These are phyloP conservation scores for Endocalyx cinctus DNA, from an alignment of 2,329 filamentous ascomycete genomes.

Conservation along the genomic window DNA sequence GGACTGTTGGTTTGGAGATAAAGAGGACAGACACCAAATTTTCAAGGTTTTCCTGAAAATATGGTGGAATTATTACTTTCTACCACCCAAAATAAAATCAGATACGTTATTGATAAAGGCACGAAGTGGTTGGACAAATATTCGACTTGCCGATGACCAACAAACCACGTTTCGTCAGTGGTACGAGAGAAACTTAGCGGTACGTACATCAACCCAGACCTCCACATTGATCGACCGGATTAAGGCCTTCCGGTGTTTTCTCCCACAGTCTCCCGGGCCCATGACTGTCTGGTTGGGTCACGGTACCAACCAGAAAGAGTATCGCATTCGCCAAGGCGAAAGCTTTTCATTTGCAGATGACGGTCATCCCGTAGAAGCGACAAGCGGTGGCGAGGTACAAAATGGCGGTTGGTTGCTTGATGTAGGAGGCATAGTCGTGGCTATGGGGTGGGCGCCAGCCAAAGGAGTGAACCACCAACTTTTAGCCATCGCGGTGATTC, in stretches of 20 bases:
- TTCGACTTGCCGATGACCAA: conserved; percentile 16
- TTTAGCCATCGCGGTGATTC: conserved; percentile 47
- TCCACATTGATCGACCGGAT: conserved; percentile 16
- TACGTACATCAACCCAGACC: conserved; percentile 12
- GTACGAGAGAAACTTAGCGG: conserved; percentile 16
- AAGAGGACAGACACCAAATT: conserved; percentile 14
- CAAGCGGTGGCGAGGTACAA: conserved; percentile 7
- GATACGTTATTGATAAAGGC: conserved; percentile 14
- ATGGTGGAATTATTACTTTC: conserved; percentile 24
- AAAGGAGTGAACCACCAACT: conserved; percentile 36
- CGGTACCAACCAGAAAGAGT: conserved; percentile 19
- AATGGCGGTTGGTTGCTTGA: conserved; percentile 49
- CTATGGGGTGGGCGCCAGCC: conserved; percentile 49
- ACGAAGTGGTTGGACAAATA: conserved; percentile 22
- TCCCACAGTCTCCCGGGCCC: conserved; percentile 16
- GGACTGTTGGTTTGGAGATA: conserved; percentile 26
- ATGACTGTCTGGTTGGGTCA: conserved; percentile 22
- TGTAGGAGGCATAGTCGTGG: conserved; percentile 46
- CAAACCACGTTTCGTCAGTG: conserved; percentile 18
- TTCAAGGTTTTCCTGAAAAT: conserved; percentile 20
- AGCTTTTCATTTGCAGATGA: conserved; percentile 19
- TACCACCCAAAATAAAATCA: conserved; percentile 23
- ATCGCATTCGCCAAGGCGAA: conserved; percentile 18
- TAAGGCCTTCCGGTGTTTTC: conserved; percentile 18
- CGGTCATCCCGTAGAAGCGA: conserved; percentile 15